Evolutionary conservation across 1,139 yeast genomes (phyloP).

Genomic region (Yamadazyma spencermartinsiae): DNA sequence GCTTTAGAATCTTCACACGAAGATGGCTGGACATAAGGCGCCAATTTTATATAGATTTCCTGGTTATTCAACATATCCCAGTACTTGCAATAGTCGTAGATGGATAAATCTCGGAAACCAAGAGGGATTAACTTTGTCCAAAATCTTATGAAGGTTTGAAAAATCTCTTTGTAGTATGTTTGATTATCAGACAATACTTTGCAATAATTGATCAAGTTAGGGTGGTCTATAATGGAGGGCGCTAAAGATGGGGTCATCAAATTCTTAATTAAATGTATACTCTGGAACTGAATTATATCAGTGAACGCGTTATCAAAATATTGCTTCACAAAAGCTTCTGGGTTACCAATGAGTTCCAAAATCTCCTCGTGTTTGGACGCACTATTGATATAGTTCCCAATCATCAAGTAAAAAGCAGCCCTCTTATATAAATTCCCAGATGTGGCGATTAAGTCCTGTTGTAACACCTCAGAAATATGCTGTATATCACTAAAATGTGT

Average conservation of each 20-base stretch:
- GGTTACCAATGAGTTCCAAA: conserved; percentile 11
- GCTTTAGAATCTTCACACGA: conserved; percentile 3
- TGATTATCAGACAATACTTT: conserved; percentile 37
- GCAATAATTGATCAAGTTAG: conserved; percentile 21
- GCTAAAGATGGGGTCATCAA: conserved; percentile 19
- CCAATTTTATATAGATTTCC: conserved; percentile 10
- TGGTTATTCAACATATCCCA: conserved; percentile 20
- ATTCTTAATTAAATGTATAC: conserved; percentile 38
- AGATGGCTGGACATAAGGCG: conserved; percentile 5
- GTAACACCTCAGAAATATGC: conserved; percentile 6
- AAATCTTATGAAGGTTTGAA: conserved; percentile 28
- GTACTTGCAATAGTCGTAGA: conserved; percentile 17
- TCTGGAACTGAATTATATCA: conserved; percentile 43
- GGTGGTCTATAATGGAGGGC: conserved; percentile 7
- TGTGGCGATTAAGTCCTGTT: conserved; percentile 1
- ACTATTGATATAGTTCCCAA: conserved; percentile 38
- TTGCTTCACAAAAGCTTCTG: conserved; percentile 17
- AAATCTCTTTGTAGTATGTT: conserved; percentile 38
- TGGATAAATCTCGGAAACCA: conserved; percentile 10
- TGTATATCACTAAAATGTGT: conserved; percentile 15
- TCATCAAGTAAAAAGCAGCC: conserved; percentile 30
- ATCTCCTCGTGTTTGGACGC: conserved; percentile 20
- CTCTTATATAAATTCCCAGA: conserved; percentile 27
- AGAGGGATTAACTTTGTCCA: conserved; percentile 29
- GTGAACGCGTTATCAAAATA: conserved; percentile 26